Evolutionary conservation across 768 basidiomycete species (phyloP), one percentile per base, ranked within the genome.

Genomic region (Psilocybe azurescens): DNA sequence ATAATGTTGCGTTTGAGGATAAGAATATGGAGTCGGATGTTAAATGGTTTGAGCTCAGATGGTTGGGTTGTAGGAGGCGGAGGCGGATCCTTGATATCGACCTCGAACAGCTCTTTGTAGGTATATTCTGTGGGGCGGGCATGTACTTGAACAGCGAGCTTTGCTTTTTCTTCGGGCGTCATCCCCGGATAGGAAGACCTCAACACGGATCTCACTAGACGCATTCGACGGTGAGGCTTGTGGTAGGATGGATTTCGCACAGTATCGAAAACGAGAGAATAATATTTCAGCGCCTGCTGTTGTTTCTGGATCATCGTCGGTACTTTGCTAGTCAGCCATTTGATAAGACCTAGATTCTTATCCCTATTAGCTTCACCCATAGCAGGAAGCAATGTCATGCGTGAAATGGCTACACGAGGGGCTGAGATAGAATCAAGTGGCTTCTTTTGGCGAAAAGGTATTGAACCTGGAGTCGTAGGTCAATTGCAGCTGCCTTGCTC

Each of bases 321-420:
- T 11, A 85, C 65, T 69, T 84, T 86, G 24, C 74, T 73, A 16
- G 74, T 70, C 36, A 90, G 72, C 83, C 89, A 93, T 30, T 82
- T 78, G 78, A 91, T 79, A 56, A 91, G 70, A 39, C 78, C 76
- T n/a, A 85, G 61, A 47, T 87, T 79, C 72, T 87, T 89, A 62
- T 82, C 73, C 48, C 84, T 79, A 65, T 89, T 90, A 36, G 84
- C 82, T 41, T 82, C 70, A 4, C 86, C 86, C 46, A 87, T 78
- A 3, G 87, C 82, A 3, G 90, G 77, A 6, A 89, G 70, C 13
- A 93, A 72, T 63, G 84, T 85, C 24, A 70, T 77, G 24, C 83
- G 79, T 62, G 85, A 89, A 46, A 91, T 72, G 2, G 83, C 70
- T 32, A 92, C 77, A 53, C 72, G 80, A 5, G 88, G 89, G 1